Percentiles rank a stretch among this genome's conserved stretches.
These are phyloP conservation scores for Phytophthora vignae DNA, from an alignment of 352 stramenopile genomes.

Conservation along the genomic window DNA sequence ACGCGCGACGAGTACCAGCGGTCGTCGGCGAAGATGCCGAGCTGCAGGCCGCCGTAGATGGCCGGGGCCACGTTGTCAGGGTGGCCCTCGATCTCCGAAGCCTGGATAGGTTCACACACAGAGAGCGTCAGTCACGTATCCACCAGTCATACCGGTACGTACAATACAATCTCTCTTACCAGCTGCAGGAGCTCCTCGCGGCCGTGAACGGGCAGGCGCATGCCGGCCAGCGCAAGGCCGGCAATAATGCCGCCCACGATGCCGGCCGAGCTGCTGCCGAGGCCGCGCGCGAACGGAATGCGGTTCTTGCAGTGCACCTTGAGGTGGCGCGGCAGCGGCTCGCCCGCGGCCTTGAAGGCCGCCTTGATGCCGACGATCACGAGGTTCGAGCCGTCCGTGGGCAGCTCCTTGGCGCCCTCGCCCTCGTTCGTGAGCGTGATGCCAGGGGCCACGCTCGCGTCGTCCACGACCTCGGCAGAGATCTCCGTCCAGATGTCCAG, in stretches of 20 bases:
- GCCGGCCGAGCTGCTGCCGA: slow-evolving; percentile 97
- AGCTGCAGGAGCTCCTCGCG: slow-evolving; percentile 97
- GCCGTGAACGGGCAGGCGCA: slow-evolving; percentile 89
- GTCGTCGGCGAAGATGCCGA: slow-evolving; percentile 94
- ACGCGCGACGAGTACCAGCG: slow-evolving; percentile 98
- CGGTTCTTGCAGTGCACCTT: slow-evolving; percentile 98
- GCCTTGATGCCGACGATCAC: slow-evolving; percentile 95
- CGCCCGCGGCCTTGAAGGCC: slow-evolving; percentile 95
- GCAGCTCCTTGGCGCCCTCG: slow-evolving; percentile 94
- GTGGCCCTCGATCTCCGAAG: slow-evolving; percentile 98
- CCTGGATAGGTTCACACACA: slow-evolving; percentile 35
- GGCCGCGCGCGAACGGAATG: slow-evolving; percentile 97
- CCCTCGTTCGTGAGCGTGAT: slow-evolving; percentile 98
- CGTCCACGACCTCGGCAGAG: slow-evolving; percentile 90
- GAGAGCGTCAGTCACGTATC: slow-evolving; percentile 9
- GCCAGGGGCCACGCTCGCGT: slow-evolving; percentile 50
- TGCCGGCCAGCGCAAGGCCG: slow-evolving; percentile 96
- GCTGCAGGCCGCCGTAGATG: slow-evolving; percentile 99
- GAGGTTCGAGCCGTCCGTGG: slow-evolving; percentile 92
- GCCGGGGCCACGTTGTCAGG: slow-evolving; percentile 99
- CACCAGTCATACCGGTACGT: background rate
- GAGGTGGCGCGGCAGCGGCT: slow-evolving; percentile 92
- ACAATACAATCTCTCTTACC: slow-evolving; percentile 27
- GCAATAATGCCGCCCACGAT: slow-evolving; percentile 99
- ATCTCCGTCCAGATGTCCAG: slow-evolving; percentile 99